Conservation (phyloP, 768 basidiomycete genomes). For the Xerocomellus intermedius region DNA sequence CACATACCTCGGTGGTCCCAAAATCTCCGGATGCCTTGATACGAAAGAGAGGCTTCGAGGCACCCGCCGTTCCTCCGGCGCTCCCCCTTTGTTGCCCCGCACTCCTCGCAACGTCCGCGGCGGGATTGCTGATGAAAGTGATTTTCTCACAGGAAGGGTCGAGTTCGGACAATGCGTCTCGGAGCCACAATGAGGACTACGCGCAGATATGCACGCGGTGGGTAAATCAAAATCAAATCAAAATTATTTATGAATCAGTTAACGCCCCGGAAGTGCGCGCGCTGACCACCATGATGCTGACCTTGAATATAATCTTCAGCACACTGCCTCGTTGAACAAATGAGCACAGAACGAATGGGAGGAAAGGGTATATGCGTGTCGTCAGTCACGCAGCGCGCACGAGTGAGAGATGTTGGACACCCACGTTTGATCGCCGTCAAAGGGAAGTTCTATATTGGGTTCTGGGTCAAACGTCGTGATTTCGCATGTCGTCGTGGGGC, state of each 20-base stretch:
- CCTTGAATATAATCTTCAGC: conserved; percentile 85
- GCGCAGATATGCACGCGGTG: conserved; percentile 12
- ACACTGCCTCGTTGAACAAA: conserved; percentile 41
- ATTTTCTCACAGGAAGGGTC: conserved; percentile 86
- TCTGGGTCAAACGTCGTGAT: conserved; percentile 85
- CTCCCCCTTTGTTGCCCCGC: conserved; percentile 14
- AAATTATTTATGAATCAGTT: neutral
- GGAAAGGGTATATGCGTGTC: neutral
- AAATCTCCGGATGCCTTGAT: conserved; percentile 81
- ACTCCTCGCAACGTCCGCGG: conserved; percentile 27
- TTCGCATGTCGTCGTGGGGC: conserved; percentile 86
- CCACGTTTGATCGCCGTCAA: conserved; percentile 66
- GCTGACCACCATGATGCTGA: conserved; percentile 24
- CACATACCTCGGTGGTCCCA: conserved; percentile 76
- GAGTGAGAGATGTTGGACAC: conserved; percentile 4
- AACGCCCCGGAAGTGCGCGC: neutral
- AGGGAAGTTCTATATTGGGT: conserved; percentile 74
- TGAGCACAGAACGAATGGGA: neutral
- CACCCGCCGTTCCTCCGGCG: neutral
- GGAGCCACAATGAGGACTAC: conserved; percentile 82
- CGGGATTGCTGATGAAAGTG: conserved; percentile 77
- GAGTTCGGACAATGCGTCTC: conserved; percentile 88
- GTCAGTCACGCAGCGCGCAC: conserved; percentile 9
- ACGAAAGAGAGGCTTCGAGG: conserved; percentile 61
- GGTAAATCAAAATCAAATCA: neutral